Conservation (phyloP, 441 rosid genomes). For the Mallotus repandus region DNA sequence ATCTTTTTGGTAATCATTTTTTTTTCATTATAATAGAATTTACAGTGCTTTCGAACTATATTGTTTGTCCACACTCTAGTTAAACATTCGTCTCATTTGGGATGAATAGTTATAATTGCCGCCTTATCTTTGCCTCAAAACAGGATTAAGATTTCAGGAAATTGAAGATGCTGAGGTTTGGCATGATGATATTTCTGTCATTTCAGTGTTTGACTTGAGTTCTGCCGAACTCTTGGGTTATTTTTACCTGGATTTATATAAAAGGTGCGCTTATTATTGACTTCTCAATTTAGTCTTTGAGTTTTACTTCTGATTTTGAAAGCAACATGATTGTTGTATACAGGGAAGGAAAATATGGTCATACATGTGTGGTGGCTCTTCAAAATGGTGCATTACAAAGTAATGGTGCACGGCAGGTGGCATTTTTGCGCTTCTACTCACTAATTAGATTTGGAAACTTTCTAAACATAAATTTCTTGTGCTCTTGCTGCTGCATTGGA, state of each 20-base stretch:
- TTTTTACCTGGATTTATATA: slow-evolving; percentile 84
- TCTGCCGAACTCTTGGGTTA: slow-evolving; percentile 83
- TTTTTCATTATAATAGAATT: slow-evolving; percentile 9
- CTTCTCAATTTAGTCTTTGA: slow-evolving; percentile 17
- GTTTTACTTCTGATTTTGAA: slow-evolving; percentile 11
- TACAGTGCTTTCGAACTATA: slow-evolving; percentile 11
- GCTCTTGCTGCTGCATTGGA: slow-evolving; percentile 3
- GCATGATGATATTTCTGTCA: slow-evolving; percentile 71
- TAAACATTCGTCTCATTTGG: slow-evolving; percentile 12
- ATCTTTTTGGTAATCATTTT: slow-evolving; percentile 70
- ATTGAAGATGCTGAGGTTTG: slow-evolving; percentile 65
- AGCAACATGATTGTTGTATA: slow-evolving; percentile 23
- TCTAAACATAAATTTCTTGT: not conserved
- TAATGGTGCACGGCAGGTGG: slow-evolving; percentile 67
- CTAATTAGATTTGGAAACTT: not conserved
- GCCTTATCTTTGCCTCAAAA: slow-evolving; percentile 21
- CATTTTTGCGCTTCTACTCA: slow-evolving; percentile 6
- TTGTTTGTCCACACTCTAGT: slow-evolving; percentile 10
- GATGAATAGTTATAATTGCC: slow-evolving; percentile 7
- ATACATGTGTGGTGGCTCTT: slow-evolving; percentile 80
- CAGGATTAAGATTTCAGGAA: slow-evolving; percentile 86
- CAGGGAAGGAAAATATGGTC: slow-evolving; percentile 87
- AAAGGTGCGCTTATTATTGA: slow-evolving; percentile 48
- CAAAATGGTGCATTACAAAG: slow-evolving; percentile 70
- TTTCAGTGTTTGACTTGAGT: slow-evolving; percentile 74